Base-by-base conservation (phyloP, 176 grass and related monocot genomes). In the Eleusine indica region DNA sequence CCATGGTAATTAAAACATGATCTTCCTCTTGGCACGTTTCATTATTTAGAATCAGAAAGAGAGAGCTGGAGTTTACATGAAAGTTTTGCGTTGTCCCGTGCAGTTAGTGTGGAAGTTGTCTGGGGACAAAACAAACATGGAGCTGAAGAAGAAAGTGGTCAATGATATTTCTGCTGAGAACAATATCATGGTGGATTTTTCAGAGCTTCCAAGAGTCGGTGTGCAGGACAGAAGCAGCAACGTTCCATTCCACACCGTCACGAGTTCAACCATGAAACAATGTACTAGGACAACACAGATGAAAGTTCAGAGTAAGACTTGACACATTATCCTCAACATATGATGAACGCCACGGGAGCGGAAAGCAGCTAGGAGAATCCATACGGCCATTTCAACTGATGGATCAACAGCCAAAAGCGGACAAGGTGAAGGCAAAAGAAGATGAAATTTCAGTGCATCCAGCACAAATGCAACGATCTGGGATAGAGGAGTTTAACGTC, bases 21-120 rank as follows among this genome's bases (percentile, higher is more conserved):
- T 54, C 29, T 28, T 51, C 12, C 11, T 77, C 49, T 8, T 66
- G 29, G 21, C 10, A 14, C 7, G 30, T 2, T 1, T 28, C 14
- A 10, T 10, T 39, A 74, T 62, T 41, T 14, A 6, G 2, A 68
- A 9, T 9, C 25, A 8, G 57, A 83, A 74, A 43, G 17, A 70
- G 1, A 14, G 32, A 35, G 14, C 25, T 32, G 14, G 63, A 85
- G 14, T 17, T 89, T 29, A 86, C 37, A 77, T 2, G 48, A 9
- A 15, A 56, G 16, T 4, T 67, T 38, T 68, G 10, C 66, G 69
- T 46, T 79, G 15, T 35, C 51, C 49, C 30, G 78, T 82, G 60
- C 88, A 90, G 88, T 72, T 90, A 78, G 73, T 86, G 2, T 82
- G 83, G 83, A 90, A 90, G 58, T 53, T 90, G 40, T 58, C 88